These are phyloP conservation scores for Agrocybe praecox DNA, from an alignment of 768 basidiomycete genomes.

Conservation along the genomic window DNA sequence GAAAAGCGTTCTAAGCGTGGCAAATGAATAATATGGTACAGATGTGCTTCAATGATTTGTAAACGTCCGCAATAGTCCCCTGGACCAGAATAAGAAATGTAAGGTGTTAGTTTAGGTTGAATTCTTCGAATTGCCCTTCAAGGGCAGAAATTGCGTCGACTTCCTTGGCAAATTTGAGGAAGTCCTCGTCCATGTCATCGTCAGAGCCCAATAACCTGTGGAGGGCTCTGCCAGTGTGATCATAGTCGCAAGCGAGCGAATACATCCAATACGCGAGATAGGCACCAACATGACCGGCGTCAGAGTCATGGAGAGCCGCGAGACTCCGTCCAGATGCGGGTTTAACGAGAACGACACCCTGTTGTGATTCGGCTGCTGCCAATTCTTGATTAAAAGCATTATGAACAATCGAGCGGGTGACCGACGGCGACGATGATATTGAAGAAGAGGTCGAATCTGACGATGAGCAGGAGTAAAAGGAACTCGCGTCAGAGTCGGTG, in stretches of 20 bases:
- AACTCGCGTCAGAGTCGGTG: slow-evolving; percentile 24
- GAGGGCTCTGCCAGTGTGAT: slow-evolving; percentile 42
- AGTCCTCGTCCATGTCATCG: slow-evolving; percentile 31
- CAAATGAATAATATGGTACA: slow-evolving; percentile 7
- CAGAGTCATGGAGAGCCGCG: slow-evolving; percentile 41
- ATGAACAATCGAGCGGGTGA: slow-evolving; percentile 31
- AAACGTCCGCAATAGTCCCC: slow-evolving; percentile 6
- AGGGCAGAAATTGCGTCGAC: slow-evolving; percentile 16
- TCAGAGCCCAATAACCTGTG: slow-evolving; percentile 31
- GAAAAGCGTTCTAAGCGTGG: background rate
- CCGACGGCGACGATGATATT: slow-evolving; percentile 15
- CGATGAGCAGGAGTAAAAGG: slow-evolving; percentile 1
- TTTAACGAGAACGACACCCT: slow-evolving; percentile 17
- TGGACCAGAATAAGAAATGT: slow-evolving; percentile 3
- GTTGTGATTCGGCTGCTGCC: slow-evolving; percentile 27
- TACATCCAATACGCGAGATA: slow-evolving; percentile 48
- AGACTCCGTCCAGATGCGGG: slow-evolving; percentile 38
- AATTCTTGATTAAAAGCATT: slow-evolving; percentile 33
- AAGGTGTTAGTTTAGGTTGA: background rate
- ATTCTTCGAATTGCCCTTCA: background rate
- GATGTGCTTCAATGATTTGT: background rate
- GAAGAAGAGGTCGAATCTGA: slow-evolving; percentile 14
- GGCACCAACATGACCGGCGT: slow-evolving; percentile 42
- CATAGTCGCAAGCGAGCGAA: slow-evolving; percentile 43
- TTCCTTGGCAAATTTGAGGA: slow-evolving; percentile 28